phyloP scores from a whole-genome alignment of 768 basidiomycete genomes.

The Coprinopsis marcescibilis region DNA sequence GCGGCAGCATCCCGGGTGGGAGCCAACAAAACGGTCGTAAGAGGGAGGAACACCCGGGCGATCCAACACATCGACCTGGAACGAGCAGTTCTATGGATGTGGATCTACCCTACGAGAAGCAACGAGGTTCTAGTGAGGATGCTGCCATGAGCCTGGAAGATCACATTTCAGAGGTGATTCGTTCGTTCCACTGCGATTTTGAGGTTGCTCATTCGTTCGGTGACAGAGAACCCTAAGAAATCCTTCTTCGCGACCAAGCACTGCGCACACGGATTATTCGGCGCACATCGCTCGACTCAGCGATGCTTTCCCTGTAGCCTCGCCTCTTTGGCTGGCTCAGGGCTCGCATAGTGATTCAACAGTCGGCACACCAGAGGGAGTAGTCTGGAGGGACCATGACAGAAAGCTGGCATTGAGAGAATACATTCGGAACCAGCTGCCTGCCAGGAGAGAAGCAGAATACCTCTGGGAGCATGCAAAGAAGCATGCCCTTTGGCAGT shows the following conservation, averaged over 20 bases:
- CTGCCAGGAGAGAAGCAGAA: constrained; percentile 49
- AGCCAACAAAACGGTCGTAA: constrained; percentile 15
- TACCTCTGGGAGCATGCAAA: constrained; percentile 59
- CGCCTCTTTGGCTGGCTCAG: background rate
- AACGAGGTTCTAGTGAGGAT: constrained; percentile 28
- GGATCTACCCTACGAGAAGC: constrained; percentile 9
- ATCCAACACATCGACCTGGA: background rate
- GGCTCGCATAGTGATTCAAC: no score
- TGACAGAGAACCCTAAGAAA: constrained; percentile 2
- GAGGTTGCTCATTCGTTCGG: background rate
- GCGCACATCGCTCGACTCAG: constrained; percentile 6
- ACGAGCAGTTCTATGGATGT: constrained; percentile 8
- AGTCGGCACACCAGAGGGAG: no score
- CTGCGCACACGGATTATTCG: background rate
- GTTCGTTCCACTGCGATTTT: background rate
- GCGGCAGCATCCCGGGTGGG: constrained; percentile 12
- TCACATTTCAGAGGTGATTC: constrained; percentile 7
- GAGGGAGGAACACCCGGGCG: background rate
- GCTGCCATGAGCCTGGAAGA: constrained; percentile 19
- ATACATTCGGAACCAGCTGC: constrained; percentile 52
- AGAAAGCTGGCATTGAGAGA: constrained; percentile 50
- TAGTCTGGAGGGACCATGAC: constrained; percentile 31
- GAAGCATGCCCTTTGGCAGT: constrained; percentile 63
- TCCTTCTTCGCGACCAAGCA: background rate
- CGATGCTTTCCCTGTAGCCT: constrained; percentile 6